phyloP scores from a whole-genome alignment of 768 basidiomycete species.

The Xerocomellus intermedius region DNA sequence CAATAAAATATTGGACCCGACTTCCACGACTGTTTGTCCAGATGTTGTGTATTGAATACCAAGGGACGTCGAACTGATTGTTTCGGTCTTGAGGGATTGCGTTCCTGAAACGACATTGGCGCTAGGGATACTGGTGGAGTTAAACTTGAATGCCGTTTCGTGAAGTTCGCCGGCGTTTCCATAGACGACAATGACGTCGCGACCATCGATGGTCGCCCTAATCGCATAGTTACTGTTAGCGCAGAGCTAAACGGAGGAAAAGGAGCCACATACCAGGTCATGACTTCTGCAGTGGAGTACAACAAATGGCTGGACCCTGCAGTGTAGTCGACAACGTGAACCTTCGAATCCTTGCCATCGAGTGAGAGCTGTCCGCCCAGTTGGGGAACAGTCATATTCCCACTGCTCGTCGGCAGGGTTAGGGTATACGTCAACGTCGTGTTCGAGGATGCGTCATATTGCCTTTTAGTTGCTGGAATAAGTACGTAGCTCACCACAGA shows the following conservation, averaged over 20 bases:
- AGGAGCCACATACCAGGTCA: constrained; percentile 40
- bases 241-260: not conserved
- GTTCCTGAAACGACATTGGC: constrained; percentile 20
- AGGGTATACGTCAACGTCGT: constrained; percentile 33
- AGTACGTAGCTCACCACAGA: not conserved
- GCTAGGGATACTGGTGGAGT: constrained; percentile 23
- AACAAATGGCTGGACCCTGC: constrained; percentile 44
- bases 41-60: constrained; percentile 46
- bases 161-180: constrained; percentile 48
- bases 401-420: constrained; percentile 45
- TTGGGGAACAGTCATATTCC: constrained; percentile 41
- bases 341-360: constrained; percentile 53
- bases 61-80: constrained; percentile 35
- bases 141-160: constrained; percentile 47
- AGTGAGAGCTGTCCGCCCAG: constrained; percentile 43
- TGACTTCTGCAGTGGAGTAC: constrained; percentile 49
- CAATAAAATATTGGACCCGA: constrained; percentile 39
- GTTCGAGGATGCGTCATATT: constrained; percentile 12
- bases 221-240: not conserved
- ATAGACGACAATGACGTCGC: constrained; percentile 47
- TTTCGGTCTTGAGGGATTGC: constrained; percentile 36
- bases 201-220: constrained; percentile 50
- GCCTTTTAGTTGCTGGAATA: constrained; percentile 12
- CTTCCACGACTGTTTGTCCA: constrained; percentile 46
- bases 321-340: constrained; percentile 48